phyloP scores from a whole-genome alignment of 495 filamentous ascomycete species.

The Apiosordaria backusii region DNA sequence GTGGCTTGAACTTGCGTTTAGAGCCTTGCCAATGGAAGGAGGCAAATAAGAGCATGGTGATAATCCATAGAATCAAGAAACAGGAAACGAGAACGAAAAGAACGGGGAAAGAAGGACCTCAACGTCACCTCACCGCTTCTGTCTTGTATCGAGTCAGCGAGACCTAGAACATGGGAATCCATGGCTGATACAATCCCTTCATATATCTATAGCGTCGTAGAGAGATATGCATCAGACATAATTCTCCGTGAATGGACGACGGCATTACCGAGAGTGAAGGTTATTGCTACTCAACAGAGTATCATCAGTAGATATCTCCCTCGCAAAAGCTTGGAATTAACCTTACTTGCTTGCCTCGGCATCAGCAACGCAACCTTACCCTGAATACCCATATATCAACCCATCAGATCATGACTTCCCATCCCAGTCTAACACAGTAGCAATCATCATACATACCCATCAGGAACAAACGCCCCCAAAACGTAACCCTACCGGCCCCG shows the following conservation, averaged over 20 bases:
- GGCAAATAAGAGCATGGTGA: not conserved
- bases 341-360: too few species aligned
- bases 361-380: too few species aligned
- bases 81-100: too few species aligned
- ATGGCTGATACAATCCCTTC: not conserved
- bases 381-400: too few species aligned
- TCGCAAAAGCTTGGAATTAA: too few species aligned
- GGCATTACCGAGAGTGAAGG: not conserved
- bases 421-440: too few species aligned
- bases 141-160: not conserved
- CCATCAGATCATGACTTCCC: too few species aligned
- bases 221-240: not conserved
- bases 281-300: not conserved
- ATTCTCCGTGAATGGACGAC: not conserved
- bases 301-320: too few species aligned
- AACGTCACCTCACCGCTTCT: not conserved
- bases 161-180: not conserved
- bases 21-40: not conserved
- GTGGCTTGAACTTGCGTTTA: not conserved
- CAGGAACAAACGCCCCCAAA: not conserved
- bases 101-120: not conserved
- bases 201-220: not conserved
- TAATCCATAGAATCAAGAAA: not conserved
- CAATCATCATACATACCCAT: not conserved
- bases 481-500: not conserved